Conservation (phyloP, 2,329 filamentous ascomycete genomes). For the Paramyrothecium sp. region DNA sequence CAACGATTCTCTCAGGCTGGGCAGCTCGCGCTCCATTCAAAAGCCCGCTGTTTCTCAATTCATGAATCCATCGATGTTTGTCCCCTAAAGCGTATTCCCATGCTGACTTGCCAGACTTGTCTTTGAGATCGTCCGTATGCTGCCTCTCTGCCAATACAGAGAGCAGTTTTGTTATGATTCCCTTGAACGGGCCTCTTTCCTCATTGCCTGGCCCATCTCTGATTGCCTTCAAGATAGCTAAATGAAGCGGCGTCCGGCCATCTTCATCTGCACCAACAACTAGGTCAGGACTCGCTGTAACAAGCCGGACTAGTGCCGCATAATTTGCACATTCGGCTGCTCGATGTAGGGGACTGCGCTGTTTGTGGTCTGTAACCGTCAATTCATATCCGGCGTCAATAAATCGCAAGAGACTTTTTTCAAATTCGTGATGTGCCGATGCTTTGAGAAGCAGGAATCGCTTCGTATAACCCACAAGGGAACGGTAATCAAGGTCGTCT, state of each 20-base stretch:
- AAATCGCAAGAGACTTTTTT: not conserved
- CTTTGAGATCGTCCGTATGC: not conserved
- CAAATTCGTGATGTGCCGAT: not conserved
- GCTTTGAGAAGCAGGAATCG: not conserved
- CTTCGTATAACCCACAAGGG: not conserved
- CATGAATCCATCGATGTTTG: not conserved
- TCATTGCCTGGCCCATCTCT: not conserved
- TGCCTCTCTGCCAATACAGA: not conserved
- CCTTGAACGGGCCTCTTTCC: not conserved
- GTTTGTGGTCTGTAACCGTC: not conserved
- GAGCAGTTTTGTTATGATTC: not conserved
- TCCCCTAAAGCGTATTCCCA: not conserved
- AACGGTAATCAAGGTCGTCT: not conserved
- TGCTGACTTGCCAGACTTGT: not conserved
- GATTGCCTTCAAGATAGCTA: not conserved
- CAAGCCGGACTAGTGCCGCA: not conserved
- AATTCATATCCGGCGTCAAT: not conserved
- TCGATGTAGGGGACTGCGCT: not conserved
- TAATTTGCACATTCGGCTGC: not conserved
- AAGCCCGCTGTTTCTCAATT: not conserved
- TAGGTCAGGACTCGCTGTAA: not conserved
- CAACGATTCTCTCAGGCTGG: not conserved
- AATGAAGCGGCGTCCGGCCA: not conserved
- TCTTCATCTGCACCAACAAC: not conserved
- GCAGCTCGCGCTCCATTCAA: not conserved